Conservation (phyloP, 2,329 filamentous ascomycete species). For the Sclerotinia sclerotiorum region DNA sequence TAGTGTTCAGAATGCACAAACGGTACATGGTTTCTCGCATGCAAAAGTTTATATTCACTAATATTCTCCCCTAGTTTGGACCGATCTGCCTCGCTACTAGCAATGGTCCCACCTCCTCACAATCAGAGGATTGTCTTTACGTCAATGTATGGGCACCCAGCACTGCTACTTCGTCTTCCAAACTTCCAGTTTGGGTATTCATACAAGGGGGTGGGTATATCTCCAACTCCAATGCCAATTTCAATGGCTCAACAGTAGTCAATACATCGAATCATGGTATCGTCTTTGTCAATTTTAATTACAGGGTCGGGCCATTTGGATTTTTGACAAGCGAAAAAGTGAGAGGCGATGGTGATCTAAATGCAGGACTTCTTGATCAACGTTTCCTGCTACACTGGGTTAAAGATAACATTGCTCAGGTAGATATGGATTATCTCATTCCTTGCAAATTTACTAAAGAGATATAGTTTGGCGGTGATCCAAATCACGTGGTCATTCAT, state of each 20-base stretch:
- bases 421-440: constrained; percentile 29
- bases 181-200: constrained; percentile 55
- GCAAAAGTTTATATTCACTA: background rate
- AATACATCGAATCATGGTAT: constrained; percentile 48
- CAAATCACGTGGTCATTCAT: constrained; percentile 48
- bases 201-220: constrained; percentile 52
- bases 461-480: constrained; percentile 47
- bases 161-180: constrained; percentile 44
- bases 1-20: constrained; percentile 4
- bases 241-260: constrained; percentile 51
- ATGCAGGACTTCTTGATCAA: constrained; percentile 65
- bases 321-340: constrained; percentile 61
- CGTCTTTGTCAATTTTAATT: constrained; percentile 61
- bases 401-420: constrained; percentile 55
- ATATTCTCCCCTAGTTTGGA: constrained; percentile 11
- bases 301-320: constrained; percentile 61
- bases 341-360: constrained; percentile 55
- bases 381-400: constrained; percentile 61
- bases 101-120: background rate
- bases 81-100: constrained; percentile 24
- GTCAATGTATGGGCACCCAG: constrained; percentile 48
- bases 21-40: background rate
- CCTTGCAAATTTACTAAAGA: background rate
- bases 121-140: constrained; percentile 46
- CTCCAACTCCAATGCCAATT: constrained; percentile 51